Percentiles rank a stretch among this genome's conserved stretches.
Conservation (phyloP, 139 green algal species). For the Tetradesmus lagerheimii region DNA sequence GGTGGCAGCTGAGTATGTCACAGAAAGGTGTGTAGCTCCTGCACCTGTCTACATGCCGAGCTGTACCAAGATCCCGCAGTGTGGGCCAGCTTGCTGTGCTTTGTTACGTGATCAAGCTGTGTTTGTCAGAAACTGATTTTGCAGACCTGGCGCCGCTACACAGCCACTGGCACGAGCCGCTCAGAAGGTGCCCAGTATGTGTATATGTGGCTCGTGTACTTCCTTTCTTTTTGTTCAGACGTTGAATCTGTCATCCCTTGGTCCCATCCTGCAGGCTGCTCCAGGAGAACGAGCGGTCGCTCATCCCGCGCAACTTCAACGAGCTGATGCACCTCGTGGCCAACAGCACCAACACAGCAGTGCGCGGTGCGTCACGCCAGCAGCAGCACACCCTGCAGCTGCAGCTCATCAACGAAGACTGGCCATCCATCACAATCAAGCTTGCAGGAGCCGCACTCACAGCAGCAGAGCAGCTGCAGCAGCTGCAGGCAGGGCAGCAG, state of each 20-base stretch:
- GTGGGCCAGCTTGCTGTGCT: too few relatives aligned
- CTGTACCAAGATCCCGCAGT: too few relatives aligned
- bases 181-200: too few relatives aligned
- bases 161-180: too few relatives aligned
- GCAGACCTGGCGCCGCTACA: too few relatives aligned
- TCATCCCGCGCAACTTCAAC: conserved; percentile 24
- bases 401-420: conserved; percentile 41
- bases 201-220: too few relatives aligned
- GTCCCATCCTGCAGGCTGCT: conserved; percentile 18
- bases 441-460: background rate
- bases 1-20: too few relatives aligned
- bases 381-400: conserved; percentile 46
- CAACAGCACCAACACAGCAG: conserved; percentile 32
- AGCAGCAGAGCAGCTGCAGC: conserved; percentile 38
- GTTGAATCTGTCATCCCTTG: background rate
- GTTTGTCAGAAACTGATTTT: too few relatives aligned
- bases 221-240: background rate
- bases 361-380: background rate
- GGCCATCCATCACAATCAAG: background rate
- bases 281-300: background rate
- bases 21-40: too few relatives aligned
- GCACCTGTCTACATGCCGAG: too few relatives aligned
- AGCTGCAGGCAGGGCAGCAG: conserved; percentile 15
- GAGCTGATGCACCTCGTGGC: conserved; percentile 28
- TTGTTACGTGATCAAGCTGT: too few relatives aligned